Evolutionary conservation across 768 basidiomycete genomes (phyloP).

Genomic region (Phylloporus rhodoxanthus): DNA sequence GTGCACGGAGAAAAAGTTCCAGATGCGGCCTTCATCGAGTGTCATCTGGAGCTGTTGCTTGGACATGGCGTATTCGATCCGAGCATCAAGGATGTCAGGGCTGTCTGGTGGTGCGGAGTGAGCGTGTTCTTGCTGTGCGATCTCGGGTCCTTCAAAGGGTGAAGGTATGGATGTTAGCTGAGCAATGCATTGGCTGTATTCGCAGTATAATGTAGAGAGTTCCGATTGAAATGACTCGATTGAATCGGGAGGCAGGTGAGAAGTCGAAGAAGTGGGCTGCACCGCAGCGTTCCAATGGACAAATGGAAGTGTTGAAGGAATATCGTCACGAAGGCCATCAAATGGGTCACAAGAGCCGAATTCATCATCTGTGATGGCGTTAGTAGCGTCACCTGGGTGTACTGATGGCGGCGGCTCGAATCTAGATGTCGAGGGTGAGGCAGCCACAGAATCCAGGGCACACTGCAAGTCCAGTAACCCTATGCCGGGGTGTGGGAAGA

Average conservation of each 20-base stretch:
- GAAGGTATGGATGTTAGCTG: conserved; percentile 41
- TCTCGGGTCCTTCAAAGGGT: conserved; percentile 12
- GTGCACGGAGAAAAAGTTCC: conserved; percentile 39
- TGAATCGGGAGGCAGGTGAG: conserved; percentile 6
- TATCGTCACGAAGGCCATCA: conserved; percentile 16
- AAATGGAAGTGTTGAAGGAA: conserved; percentile 16
- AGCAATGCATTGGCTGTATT: conserved; percentile 43
- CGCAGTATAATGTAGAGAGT: conserved; percentile 44
- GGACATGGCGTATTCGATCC: conserved; percentile 47
- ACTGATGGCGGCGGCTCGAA: conserved; percentile 12
- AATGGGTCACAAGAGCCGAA: conserved; percentile 1
- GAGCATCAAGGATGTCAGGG: conserved; percentile 31
- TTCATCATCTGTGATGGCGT: conserved; percentile 3
- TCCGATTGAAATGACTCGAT: conserved; percentile 32
- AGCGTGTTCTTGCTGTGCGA: conserved; percentile 5
- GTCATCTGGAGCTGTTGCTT: conserved; percentile 57
- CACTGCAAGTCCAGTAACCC: conserved; percentile 12
- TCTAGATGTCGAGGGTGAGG: conserved; percentile 11
- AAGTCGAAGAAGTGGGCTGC: conserved; percentile 4
- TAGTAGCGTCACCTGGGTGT: conserved; percentile 3
- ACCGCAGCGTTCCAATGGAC: conserved; percentile 23
- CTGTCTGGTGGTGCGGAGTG: conserved; percentile 1
- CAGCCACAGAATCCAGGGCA: conserved; percentile 3
- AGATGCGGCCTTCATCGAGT: conserved; percentile 55
- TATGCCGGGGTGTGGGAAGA: conserved; percentile 9